Conservation (phyloP, 2,329 filamentous ascomycete species). For the Myriosclerotinia curreyana region DNA sequence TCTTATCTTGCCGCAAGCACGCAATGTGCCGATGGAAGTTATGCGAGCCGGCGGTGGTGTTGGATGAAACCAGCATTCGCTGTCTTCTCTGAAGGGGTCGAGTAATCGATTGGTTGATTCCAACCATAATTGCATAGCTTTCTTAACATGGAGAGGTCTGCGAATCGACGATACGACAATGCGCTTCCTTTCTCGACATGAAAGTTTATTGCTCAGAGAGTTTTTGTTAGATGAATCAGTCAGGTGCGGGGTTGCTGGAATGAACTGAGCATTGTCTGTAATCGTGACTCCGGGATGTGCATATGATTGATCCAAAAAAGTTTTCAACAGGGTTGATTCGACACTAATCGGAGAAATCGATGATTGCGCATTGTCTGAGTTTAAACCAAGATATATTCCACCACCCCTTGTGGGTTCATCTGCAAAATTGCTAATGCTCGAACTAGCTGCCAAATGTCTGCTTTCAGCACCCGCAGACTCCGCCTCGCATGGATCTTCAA, state of each 20-base stretch:
- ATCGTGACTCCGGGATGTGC: background rate
- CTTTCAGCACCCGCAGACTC: background rate
- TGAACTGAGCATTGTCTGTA: background rate
- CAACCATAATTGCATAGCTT: constrained; percentile 29
- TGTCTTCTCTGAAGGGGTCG: constrained; percentile 26
- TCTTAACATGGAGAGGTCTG: constrained; percentile 23
- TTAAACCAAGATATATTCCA: background rate
- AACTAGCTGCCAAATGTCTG: background rate
- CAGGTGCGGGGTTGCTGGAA: background rate
- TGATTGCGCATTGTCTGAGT: background rate
- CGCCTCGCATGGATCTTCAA: background rate
- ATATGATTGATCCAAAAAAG: background rate
- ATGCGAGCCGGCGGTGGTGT: constrained; percentile 27
- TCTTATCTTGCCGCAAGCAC: constrained; percentile 19
- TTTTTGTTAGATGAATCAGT: background rate
- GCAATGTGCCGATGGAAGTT: constrained; percentile 21
- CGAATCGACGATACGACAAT: constrained; percentile 25
- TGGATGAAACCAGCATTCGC: constrained; percentile 35
- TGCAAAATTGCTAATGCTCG: background rate
- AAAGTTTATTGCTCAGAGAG: background rate
- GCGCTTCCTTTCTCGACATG: constrained; percentile 12
- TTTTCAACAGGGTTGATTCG: background rate
- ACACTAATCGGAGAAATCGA: background rate
- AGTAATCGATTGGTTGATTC: constrained; percentile 25
- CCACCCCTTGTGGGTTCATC: background rate